These are phyloP conservation scores for Melastoma candidum DNA, from an alignment of 441 rosid species.

Conservation along the genomic window DNA sequence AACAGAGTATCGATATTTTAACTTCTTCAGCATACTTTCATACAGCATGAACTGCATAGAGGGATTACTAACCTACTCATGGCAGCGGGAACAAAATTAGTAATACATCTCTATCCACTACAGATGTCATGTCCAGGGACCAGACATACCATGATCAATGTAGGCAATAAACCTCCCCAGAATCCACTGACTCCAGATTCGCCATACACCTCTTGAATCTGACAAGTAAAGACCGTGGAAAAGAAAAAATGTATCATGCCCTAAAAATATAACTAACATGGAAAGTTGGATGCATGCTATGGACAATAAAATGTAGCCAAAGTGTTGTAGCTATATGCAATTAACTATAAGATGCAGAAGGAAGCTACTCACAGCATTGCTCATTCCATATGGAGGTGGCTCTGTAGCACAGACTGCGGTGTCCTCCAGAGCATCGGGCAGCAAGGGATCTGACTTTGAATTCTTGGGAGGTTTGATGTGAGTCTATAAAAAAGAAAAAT, in stretches of 20 bases:
- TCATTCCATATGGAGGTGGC: conserved; percentile 59
- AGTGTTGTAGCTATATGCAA: background rate
- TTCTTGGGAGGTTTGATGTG: conserved; percentile 50
- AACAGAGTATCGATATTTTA: conserved; percentile 47
- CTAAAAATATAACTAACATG: background rate
- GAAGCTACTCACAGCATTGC: conserved; percentile 46
- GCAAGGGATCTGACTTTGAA: conserved; percentile 15
- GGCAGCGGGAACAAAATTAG: conserved; percentile 22
- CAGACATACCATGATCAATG: conserved; percentile 78
- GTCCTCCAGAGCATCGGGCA: conserved; percentile 34
- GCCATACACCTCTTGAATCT: conserved; percentile 75
- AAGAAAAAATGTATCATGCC: background rate
- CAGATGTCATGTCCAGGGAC: conserved; percentile 15
- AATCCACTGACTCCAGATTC: conserved; percentile 89
- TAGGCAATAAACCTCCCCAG: conserved; percentile 92
- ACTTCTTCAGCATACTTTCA: conserved; percentile 79
- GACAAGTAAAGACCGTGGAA: conserved; percentile 13
- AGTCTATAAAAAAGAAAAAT: conserved; percentile 42
- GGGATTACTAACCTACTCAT: conserved; percentile 84
- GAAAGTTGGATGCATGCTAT: background rate
- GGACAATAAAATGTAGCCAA: background rate
- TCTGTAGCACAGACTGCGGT: conserved; percentile 30
- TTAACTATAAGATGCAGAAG: background rate
- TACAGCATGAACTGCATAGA: conserved; percentile 93
- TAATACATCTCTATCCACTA: conserved; percentile 13